Percentiles rank a stretch among this genome's conserved stretches.
Conservation (phyloP, 371 early-diverging fungal species). For the Globomyces sp. region DNA sequence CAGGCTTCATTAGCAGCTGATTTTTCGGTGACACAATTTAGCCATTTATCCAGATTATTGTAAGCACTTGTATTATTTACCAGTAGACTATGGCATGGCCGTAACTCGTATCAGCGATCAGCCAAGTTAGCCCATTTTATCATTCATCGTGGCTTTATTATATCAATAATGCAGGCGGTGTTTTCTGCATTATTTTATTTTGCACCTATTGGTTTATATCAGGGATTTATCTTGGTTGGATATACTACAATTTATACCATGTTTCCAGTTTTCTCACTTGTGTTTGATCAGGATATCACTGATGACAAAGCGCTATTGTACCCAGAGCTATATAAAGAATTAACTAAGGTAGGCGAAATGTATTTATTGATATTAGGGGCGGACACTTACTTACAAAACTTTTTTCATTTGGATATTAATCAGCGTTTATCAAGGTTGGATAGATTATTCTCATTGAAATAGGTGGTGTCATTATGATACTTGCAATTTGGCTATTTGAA, state of each 20-base stretch:
- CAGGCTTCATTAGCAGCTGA: slow-evolving; percentile 98
- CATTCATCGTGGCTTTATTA: slow-evolving; percentile 98
- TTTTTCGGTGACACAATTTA: slow-evolving; percentile 93
- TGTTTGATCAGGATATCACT: slow-evolving; percentile 88
- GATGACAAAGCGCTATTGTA: slow-evolving; percentile 91
- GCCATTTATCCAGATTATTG: slow-evolving; percentile 79
- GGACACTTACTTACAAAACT: slow-evolving; percentile 85
- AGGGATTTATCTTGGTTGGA: slow-evolving; percentile 66
- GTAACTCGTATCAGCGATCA: slow-evolving; percentile 92
- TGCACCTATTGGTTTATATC: slow-evolving; percentile 97
- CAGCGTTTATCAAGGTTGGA: slow-evolving; percentile 90
- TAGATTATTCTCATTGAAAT: not conserved
- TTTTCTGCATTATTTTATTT: slow-evolving; percentile 98
- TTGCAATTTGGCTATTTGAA: slow-evolving; percentile 92
- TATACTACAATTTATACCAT: slow-evolving; percentile 97
- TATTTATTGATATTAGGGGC: slow-evolving; percentile 48
- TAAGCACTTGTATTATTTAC: no score
- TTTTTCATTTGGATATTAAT: slow-evolving; percentile 96
- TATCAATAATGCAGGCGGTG: slow-evolving; percentile 98
- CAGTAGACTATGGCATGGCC: slow-evolving; percentile 87
- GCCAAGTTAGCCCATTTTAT: slow-evolving; percentile 97
- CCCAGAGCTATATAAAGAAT: slow-evolving; percentile 97
- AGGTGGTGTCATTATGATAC: slow-evolving; percentile 91
- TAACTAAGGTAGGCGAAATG: slow-evolving; percentile 58
- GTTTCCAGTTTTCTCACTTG: slow-evolving; percentile 96